These are phyloP conservation scores for Colletotrichum sp. DNA, from an alignment of 2,329 filamentous ascomycete genomes.

Conservation along the genomic window DNA sequence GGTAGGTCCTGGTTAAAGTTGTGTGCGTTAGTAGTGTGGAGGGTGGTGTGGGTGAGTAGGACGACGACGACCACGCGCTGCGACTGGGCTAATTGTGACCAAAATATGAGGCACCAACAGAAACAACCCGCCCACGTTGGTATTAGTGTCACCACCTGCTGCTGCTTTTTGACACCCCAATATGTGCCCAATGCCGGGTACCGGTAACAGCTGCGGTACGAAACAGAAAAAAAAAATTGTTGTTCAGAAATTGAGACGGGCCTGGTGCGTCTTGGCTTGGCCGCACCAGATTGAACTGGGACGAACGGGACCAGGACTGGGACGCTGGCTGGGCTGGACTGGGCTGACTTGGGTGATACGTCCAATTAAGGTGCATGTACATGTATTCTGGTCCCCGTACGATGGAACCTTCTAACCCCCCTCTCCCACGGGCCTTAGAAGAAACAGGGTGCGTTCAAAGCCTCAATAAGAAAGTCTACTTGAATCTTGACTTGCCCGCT, in stretches of 20 bases:
- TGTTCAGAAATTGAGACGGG: conserved; percentile 3
- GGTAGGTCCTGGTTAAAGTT: background rate
- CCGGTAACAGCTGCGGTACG: background rate
- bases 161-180: background rate
- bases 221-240: background rate
- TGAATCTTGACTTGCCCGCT: background rate
- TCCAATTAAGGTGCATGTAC: conserved; percentile 18
- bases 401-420: background rate
- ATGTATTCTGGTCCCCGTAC: background rate
- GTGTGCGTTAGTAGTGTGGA: background rate
- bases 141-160: background rate
- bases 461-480: background rate
- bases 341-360: conserved; percentile 4
- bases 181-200: background rate
- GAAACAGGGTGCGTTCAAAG: background rate
- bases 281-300: conserved; percentile 3
- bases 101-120: conserved; percentile 16
- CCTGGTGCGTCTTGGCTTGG: conserved; percentile 13
- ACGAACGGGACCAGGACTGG: background rate
- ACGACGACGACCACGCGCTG: background rate
- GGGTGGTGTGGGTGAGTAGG: background rate
- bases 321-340: background rate
- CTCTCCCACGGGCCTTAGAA: background rate
- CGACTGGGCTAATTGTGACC: background rate
- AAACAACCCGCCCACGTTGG: background rate